A percentile compares a stretch with the other conserved stretches of the same genome.
These are phyloP conservation scores for Gaertneriomyces sp. DNA, from an alignment of 192 early-diverging fungal genomes.

Conservation along the genomic window DNA sequence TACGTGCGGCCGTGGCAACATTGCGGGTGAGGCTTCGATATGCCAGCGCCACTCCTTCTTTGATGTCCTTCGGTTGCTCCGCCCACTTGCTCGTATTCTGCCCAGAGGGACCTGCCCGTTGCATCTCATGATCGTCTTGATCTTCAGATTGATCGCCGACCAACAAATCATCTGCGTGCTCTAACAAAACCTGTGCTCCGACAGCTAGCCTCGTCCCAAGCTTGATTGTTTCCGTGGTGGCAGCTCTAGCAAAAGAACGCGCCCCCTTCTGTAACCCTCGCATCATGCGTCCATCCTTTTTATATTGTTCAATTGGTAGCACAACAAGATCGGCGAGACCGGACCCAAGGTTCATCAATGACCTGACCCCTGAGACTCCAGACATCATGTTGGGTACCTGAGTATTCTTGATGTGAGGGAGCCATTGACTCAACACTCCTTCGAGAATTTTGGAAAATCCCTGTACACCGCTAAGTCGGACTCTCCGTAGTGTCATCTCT, in stretches of 20 bases:
- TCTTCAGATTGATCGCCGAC: not conserved
- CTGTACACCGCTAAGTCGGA: conserved; percentile 72
- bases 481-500: conserved; percentile 76
- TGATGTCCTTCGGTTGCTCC: conserved; percentile 77
- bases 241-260: conserved; percentile 82
- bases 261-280: conserved; percentile 82
- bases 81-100: conserved; percentile 70
- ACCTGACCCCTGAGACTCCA: conserved; percentile 82
- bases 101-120: not conserved
- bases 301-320: conserved; percentile 90
- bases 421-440: conserved; percentile 69
- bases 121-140: not conserved
- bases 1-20: conserved; percentile 77
- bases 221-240: conserved; percentile 87
- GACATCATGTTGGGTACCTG: conserved; percentile 87
- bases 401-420: conserved; percentile 88
- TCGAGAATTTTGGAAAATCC: conserved; percentile 67
- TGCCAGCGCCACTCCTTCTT: conserved; percentile 80
- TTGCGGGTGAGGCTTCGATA: conserved; percentile 77
- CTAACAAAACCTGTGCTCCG: conserved; percentile 84
- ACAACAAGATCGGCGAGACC: conserved; percentile 90
- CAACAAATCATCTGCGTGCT: conserved; percentile 83
- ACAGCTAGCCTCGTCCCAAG: conserved; percentile 81
- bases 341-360: conserved; percentile 83
- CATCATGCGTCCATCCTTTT: conserved; percentile 84